Conservation (phyloP, 331 rosid genomes). For the Quercus phellos region DNA sequence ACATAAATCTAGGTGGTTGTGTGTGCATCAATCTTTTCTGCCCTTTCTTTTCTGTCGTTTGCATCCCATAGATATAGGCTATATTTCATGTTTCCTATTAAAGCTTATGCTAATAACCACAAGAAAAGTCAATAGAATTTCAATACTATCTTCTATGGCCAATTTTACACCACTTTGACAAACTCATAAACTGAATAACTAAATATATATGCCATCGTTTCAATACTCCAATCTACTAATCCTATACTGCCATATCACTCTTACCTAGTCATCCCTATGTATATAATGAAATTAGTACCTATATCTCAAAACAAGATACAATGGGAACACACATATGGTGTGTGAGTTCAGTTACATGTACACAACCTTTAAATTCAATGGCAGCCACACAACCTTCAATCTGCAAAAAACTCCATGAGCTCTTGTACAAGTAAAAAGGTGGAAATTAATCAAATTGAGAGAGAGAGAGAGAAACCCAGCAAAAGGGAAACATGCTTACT, state of each 20-base stretch:
- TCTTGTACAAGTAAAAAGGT: neutral
- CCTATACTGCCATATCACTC: neutral
- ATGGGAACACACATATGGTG: neutral
- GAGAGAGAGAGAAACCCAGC: constrained; percentile 1
- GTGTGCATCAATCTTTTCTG: too few species aligned
- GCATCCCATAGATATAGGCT: too few species aligned
- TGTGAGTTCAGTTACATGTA: neutral
- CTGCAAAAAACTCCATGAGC: neutral
- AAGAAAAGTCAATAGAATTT: neutral
- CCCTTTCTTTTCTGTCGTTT: too few species aligned
- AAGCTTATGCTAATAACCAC: neutral
- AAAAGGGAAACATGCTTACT: constrained; percentile 31
- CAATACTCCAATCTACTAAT: neutral
- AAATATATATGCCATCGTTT: neutral
- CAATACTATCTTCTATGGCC: neutral
- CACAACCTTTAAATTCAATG: neutral
- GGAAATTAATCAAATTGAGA: neutral
- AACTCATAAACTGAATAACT: neutral
- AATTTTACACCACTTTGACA: neutral
- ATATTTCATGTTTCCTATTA: neutral
- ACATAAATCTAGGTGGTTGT: too few species aligned
- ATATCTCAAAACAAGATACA: neutral
- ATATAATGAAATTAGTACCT: neutral
- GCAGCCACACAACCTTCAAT: neutral
- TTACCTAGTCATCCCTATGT: neutral